Conservation (phyloP, 73 alveolate genomes). For the Paramecium bursaria region DNA sequence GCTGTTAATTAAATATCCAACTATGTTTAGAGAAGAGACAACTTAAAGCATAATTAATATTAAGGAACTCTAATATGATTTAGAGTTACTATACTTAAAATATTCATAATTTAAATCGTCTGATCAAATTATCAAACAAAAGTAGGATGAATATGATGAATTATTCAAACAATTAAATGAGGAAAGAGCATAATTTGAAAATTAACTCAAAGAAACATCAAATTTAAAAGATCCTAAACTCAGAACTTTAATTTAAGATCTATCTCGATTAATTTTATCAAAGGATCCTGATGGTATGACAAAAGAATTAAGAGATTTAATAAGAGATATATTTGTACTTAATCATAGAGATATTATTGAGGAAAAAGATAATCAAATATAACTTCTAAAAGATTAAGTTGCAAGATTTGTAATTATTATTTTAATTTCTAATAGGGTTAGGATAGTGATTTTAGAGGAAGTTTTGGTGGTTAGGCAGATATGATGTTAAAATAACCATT, state of each 20-base stretch:
- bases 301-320: conserved; percentile 35
- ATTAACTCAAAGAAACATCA: neutral
- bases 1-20: conserved; percentile 30
- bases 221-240: conserved; percentile 29
- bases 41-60: conserved; percentile 25
- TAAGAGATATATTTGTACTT: neutral
- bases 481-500: conserved; percentile 7
- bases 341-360: conserved; percentile 43
- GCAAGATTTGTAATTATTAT: too few species aligned
- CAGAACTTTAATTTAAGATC: conserved; percentile 15
- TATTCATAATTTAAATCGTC: conserved; percentile 11
- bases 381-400: conserved; percentile 10
- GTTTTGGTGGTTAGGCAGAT: neutral
- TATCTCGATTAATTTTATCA: conserved; percentile 41
- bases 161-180: conserved; percentile 8
- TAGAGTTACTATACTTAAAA: conserved; percentile 15
- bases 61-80: conserved; percentile 46
- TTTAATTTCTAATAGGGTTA: neutral
- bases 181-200: conserved; percentile 19
- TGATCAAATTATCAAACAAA: neutral
- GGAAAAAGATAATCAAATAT: conserved; percentile 14
- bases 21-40: conserved; percentile 39
- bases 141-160: conserved; percentile 2
- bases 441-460: neutral
- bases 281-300: conserved; percentile 50